Percentiles rank a stretch among this genome's conserved stretches.
These are phyloP conservation scores for Aspergillus aculeatus DNA, from an alignment of 2,329 filamentous ascomycete genomes.

Conservation along the genomic window DNA sequence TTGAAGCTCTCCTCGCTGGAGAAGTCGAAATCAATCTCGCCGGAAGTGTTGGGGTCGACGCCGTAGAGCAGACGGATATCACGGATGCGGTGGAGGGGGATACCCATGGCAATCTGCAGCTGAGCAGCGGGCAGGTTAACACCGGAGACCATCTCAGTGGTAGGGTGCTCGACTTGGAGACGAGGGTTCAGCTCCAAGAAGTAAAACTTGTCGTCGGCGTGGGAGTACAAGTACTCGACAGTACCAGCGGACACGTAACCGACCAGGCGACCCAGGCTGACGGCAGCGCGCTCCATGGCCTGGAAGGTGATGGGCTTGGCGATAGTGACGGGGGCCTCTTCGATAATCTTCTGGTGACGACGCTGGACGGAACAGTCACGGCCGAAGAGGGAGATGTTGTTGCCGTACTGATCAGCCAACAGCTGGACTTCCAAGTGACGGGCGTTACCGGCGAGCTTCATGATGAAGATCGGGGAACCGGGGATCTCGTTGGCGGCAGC, in stretches of 20 bases:
- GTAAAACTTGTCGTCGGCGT: slow-evolving; percentile 98
- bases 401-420: slow-evolving; percentile 96
- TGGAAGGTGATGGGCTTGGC: slow-evolving; percentile 86
- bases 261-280: slow-evolving; percentile 88
- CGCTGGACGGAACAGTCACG: slow-evolving; percentile 98
- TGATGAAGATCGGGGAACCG: slow-evolving; percentile 98
- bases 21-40: slow-evolving; percentile 96
- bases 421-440: slow-evolving; percentile 96
- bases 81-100: slow-evolving; percentile 89
- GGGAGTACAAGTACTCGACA: slow-evolving; percentile 98
- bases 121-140: slow-evolving; percentile 96
- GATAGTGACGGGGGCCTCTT: slow-evolving; percentile 96
- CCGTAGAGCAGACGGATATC: slow-evolving; percentile 97
- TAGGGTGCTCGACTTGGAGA: slow-evolving; percentile 99
- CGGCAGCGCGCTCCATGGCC: slow-evolving; percentile 94
- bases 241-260: slow-evolving; percentile 98
- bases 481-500: slow-evolving; percentile 96
- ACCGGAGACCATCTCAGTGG: slow-evolving; percentile 98
- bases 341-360: slow-evolving; percentile 99
- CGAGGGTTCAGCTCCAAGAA: slow-evolving; percentile 98
- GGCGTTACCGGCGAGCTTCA: slow-evolving; percentile 97
- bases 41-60: slow-evolving; percentile 81
- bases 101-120: slow-evolving; percentile 98
- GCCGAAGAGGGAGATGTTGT: slow-evolving; percentile 98
- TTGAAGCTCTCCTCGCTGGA: slow-evolving; percentile 77